These are phyloP conservation scores for Claviceps spartinae DNA, from an alignment of 2,329 filamentous ascomycete genomes.

Conservation along the genomic window DNA sequence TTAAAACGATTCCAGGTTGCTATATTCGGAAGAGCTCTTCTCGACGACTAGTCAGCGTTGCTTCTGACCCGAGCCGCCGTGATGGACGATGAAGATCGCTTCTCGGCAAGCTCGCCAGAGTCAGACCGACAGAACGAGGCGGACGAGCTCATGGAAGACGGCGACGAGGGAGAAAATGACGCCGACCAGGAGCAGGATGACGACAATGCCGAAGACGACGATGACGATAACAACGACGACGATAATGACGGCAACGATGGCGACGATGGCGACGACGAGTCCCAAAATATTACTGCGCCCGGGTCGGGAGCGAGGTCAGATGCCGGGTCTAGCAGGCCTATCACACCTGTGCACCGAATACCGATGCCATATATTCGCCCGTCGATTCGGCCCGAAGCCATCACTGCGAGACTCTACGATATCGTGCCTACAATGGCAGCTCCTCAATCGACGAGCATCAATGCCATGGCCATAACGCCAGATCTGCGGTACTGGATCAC, in stretches of 20 bases:
- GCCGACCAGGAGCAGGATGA: constrained; percentile 25
- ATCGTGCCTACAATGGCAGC: constrained; percentile 96
- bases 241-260: constrained; percentile 28
- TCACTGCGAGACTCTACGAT: constrained; percentile 73
- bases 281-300: constrained; percentile 12
- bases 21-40: neutral
- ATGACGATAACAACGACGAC: constrained; percentile 23
- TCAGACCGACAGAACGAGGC: constrained; percentile 30
- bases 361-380: constrained; percentile 30
- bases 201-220: constrained; percentile 22
- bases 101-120: constrained; percentile 18
- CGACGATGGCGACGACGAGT: constrained; percentile 22
- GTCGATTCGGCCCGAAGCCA: constrained; percentile 59
- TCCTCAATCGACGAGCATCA: constrained; percentile 90
- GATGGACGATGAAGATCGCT: constrained; percentile 22
- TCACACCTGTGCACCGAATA: constrained; percentile 14
- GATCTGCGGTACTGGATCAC: constrained; percentile 94
- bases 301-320: neutral
- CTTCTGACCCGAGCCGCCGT: neutral
- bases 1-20: neutral
- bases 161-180: constrained; percentile 26
- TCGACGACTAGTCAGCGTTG: too few relatives aligned
- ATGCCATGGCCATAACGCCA: constrained; percentile 79
- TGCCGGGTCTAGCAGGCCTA: constrained; percentile 13
- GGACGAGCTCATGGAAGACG: constrained; percentile 45